phyloP scores from a whole-genome alignment of 2,329 filamentous ascomycete species.

The Fusarium brevicatenulatum region DNA sequence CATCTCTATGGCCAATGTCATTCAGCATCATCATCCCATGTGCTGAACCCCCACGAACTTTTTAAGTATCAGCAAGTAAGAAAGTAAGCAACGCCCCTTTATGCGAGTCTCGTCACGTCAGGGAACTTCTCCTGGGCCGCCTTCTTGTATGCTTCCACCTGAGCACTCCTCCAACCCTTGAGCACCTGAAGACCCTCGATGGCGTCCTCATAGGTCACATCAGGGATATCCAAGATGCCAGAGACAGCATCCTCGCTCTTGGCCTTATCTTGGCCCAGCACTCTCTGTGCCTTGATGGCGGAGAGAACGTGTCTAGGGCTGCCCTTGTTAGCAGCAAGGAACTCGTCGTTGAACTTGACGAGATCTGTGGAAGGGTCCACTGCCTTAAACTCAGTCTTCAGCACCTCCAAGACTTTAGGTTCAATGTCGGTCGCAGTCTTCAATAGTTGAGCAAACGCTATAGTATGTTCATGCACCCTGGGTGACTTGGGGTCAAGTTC shows the following conservation, averaged over 20 bases:
- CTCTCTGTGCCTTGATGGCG: conserved; percentile 67
- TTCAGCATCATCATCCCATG: conserved; percentile 1
- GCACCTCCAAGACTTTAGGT: conserved; percentile 72
- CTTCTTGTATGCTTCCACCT: conserved; percentile 60
- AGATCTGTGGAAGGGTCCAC: conserved; percentile 68
- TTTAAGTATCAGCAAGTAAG: conserved; percentile 12
- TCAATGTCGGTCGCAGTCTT: conserved; percentile 67
- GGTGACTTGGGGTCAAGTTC: conserved; percentile 75
- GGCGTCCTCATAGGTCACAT: conserved; percentile 66
- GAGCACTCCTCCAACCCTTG: conserved; percentile 60
- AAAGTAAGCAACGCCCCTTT: conserved; percentile 6
- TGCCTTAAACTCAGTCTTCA: conserved; percentile 74
- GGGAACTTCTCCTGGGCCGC: conserved; percentile 62
- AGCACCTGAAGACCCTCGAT: conserved; percentile 56
- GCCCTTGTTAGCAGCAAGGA: conserved; percentile 68
- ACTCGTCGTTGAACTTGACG: conserved; percentile 73
- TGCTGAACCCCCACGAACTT: neutral
- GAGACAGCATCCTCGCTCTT: conserved; percentile 71
- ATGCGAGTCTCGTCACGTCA: conserved; percentile 59
- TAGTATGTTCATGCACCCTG: conserved; percentile 78
- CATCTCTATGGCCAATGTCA: conserved; percentile 10
- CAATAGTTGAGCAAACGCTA: conserved; percentile 74
- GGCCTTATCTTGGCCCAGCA: conserved; percentile 67
- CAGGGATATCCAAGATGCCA: conserved; percentile 63
- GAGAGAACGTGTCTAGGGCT: conserved; percentile 72